Evolutionary conservation across 768 basidiomycete species (phyloP).

Genomic region (Tylopilus plumbeoviolaceoides): DNA sequence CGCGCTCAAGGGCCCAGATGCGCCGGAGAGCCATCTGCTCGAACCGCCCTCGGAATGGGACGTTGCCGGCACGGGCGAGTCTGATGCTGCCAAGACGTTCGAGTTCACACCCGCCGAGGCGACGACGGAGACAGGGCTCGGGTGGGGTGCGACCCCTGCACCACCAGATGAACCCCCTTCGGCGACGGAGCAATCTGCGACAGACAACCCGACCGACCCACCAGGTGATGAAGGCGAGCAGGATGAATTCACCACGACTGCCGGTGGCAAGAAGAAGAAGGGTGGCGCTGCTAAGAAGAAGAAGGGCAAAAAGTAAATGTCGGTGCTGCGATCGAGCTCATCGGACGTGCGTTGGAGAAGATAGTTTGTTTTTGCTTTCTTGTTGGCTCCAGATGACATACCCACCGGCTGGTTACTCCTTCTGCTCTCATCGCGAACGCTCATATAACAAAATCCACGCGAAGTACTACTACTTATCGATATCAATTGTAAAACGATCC

Average conservation of each 20-base stretch:
- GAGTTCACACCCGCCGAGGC: background rate
- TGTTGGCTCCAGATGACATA: background rate
- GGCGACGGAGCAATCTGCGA: constrained; percentile 5
- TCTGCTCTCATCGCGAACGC: background rate
- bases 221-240: constrained; percentile 5
- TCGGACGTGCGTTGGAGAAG: background rate
- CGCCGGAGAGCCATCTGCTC: background rate
- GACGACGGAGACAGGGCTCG: background rate
- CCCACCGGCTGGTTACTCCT: background rate
- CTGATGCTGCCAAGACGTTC: background rate
- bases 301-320: constrained; percentile 13
- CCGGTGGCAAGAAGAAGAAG: constrained; percentile 8
- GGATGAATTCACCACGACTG: background rate
- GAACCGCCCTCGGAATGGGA: background rate
- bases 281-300: background rate
- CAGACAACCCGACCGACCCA: constrained; percentile 8
- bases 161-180: background rate
- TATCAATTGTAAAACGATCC: background rate
- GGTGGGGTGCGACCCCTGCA: background rate
- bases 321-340: constrained; percentile 3
- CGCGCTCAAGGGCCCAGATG: too few relatives aligned
- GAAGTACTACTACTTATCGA: background rate
- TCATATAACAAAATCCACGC: background rate
- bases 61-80: background rate
- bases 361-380: background rate